Evolutionary conservation across 2,329 filamentous ascomycete species (phyloP).

Genomic region (Nemania sp.): DNA sequence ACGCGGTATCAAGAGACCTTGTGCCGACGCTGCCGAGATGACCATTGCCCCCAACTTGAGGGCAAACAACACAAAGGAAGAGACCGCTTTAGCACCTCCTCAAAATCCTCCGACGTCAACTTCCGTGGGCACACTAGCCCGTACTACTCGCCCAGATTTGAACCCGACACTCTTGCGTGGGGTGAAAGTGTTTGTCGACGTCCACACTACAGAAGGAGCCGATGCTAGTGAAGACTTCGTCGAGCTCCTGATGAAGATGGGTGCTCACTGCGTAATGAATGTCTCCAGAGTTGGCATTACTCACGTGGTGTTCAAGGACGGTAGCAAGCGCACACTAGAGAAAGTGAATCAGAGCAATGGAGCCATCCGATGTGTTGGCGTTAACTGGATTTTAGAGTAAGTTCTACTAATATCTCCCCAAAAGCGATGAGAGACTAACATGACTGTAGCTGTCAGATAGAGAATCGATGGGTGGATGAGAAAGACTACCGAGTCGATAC

Average conservation of each 20-base stretch:
- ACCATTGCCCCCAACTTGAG: no score
- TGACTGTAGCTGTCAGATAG: conserved; percentile 67
- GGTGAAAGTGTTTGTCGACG: conserved; percentile 80
- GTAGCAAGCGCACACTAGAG: conserved; percentile 76
- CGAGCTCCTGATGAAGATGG: conserved; percentile 78
- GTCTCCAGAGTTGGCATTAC: conserved; percentile 71
- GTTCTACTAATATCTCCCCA: conserved; percentile 41
- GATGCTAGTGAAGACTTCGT: conserved; percentile 82
- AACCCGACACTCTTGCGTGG: conserved; percentile 64
- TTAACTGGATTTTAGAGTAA: conserved; percentile 88
- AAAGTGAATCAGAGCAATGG: conserved; percentile 75
- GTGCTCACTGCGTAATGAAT: conserved; percentile 73
- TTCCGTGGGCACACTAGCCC: conserved; percentile 57
- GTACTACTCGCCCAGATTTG: conserved; percentile 58
- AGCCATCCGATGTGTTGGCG: conserved; percentile 81
- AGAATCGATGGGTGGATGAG: conserved; percentile 78
- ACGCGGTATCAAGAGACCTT: conserved; percentile 51
- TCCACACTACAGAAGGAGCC: conserved; percentile 78
- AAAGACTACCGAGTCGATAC: conserved; percentile 70
- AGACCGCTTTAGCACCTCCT: conserved; percentile 46
- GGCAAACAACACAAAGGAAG: no score
- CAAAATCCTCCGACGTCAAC: conserved; percentile 58
- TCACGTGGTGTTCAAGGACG: conserved; percentile 89
- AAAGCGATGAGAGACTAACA: conserved; percentile 34
- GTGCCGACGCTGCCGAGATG: conserved; percentile 57